Conservation (phyloP, 202 grass and related monocot genomes). For the Cymbopogon flexuosus region DNA sequence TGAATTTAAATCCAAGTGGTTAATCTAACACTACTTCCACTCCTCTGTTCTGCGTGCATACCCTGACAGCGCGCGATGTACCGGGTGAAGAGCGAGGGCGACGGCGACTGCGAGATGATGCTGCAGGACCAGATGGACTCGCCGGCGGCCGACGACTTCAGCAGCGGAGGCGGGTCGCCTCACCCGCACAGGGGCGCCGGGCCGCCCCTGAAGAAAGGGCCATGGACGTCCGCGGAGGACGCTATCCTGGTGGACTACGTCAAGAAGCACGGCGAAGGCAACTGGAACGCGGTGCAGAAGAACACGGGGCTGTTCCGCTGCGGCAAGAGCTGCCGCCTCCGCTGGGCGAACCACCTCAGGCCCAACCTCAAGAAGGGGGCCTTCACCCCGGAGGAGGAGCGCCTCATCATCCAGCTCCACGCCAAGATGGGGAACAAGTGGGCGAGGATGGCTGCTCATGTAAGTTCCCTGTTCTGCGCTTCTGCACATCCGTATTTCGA, state of each 20-base stretch:
- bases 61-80: conserved; percentile 39
- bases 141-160: conserved; percentile 52
- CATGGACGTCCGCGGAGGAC: conserved; percentile 84
- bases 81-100: conserved; percentile 52
- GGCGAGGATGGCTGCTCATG: conserved; percentile 80
- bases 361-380: conserved; percentile 83
- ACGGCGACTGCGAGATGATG: conserved; percentile 54
- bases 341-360: conserved; percentile 87
- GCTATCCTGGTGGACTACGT: conserved; percentile 74
- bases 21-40: not conserved
- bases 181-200: conserved; percentile 41
- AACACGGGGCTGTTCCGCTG: conserved; percentile 68
- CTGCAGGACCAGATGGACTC: conserved; percentile 59
- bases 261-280: conserved; percentile 80
- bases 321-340: conserved; percentile 89
- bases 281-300: conserved; percentile 89
- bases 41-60: not conserved
- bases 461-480: conserved; percentile 40
- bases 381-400: conserved; percentile 67
- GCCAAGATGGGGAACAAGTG: conserved; percentile 76
- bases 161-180: conserved; percentile 51
- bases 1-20: not conserved
- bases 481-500: not conserved
- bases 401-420: conserved; percentile 73
- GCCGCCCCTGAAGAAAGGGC: conserved; percentile 69